Evolutionary conservation across 1,139 yeast species (phyloP).

Genomic region (Zygosaccharomyces sapae): DNA sequence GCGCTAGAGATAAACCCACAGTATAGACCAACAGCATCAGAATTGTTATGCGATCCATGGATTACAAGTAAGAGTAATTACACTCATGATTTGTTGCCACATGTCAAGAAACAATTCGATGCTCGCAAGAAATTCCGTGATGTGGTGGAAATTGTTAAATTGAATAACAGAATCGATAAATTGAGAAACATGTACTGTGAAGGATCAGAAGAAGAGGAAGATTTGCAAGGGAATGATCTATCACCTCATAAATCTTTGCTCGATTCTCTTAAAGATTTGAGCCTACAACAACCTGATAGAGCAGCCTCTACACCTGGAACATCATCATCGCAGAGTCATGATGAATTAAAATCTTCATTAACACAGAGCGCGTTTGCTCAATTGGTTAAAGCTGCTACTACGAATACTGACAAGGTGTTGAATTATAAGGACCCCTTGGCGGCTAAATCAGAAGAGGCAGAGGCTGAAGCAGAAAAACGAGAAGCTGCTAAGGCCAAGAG

Average conservation of each 20-base stretch:
- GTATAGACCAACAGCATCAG: constrained; percentile 60
- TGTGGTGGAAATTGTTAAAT: constrained; percentile 76
- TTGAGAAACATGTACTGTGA: constrained; percentile 51
- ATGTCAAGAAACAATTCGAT: constrained; percentile 67
- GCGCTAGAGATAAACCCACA: constrained; percentile 64
- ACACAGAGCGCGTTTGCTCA: constrained; percentile 59
- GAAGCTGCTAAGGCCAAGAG: background rate
- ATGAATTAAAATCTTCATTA: constrained; percentile 35
- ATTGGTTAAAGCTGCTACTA: constrained; percentile 66
- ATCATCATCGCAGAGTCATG: constrained; percentile 20
- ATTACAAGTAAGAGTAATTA: constrained; percentile 47
- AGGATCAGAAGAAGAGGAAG: constrained; percentile 40
- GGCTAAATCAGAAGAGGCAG: background rate
- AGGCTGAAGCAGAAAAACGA: background rate
- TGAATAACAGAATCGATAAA: constrained; percentile 67
- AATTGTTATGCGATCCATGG: constrained; percentile 70
- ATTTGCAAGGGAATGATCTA: constrained; percentile 21
- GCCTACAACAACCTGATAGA: constrained; percentile 8
- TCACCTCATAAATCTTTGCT: constrained; percentile 18
- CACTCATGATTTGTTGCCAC: constrained; percentile 65
- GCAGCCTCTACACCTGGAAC: constrained; percentile 3
- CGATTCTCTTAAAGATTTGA: constrained; percentile 18
- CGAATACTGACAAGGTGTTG: constrained; percentile 58
- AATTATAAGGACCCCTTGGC: constrained; percentile 36
- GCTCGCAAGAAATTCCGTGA: constrained; percentile 82